Conservation (phyloP, 208 protist genomes). For the Herpetomonas samuelpessoai region DNA sequence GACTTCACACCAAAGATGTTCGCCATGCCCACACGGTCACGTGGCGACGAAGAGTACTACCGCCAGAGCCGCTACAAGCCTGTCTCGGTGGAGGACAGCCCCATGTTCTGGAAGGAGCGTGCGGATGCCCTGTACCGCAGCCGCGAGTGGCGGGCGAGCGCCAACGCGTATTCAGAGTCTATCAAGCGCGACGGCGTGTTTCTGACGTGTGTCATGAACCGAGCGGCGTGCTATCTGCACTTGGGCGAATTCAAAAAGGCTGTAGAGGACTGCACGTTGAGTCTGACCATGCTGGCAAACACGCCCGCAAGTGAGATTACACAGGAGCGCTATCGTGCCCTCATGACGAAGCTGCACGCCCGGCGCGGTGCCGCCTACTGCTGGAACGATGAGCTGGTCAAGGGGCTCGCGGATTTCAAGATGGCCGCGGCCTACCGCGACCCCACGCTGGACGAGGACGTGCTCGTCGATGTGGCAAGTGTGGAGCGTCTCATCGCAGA, state of each 20-base stretch:
- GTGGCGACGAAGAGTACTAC: slow-evolving; percentile 92
- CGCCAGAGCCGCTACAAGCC: slow-evolving; percentile 91
- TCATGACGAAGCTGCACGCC: slow-evolving; percentile 87
- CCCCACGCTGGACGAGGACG: slow-evolving; percentile 49
- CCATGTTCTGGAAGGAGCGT: slow-evolving; percentile 92
- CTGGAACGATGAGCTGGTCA: slow-evolving; percentile 65
- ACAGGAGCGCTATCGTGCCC: slow-evolving; percentile 81
- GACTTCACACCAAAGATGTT: slow-evolving; percentile 85
- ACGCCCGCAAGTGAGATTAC: slow-evolving; percentile 89
- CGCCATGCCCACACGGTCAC: slow-evolving; percentile 78
- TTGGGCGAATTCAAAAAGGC: slow-evolving; percentile 73
- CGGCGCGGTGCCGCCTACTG: slow-evolving; percentile 81
- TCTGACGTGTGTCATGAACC: slow-evolving; percentile 87
- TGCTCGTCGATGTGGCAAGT: slow-evolving; percentile 46
- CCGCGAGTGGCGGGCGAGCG: slow-evolving; percentile 72
- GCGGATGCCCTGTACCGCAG: slow-evolving; percentile 79
- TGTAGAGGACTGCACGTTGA: slow-evolving; percentile 87
- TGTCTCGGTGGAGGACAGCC: slow-evolving; percentile 86
- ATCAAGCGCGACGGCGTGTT: slow-evolving; percentile 93
- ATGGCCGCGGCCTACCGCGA: slow-evolving; percentile 83
- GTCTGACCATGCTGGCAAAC: slow-evolving; percentile 85
- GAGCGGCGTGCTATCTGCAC: slow-evolving; percentile 81
- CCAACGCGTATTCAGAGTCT: slow-evolving; percentile 87
- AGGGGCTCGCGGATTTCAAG: slow-evolving; percentile 72
- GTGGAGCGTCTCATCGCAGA: slow-evolving; percentile 54